These are phyloP conservation scores for Pueraria montana DNA, from an alignment of 306 rosid species.

Conservation along the genomic window DNA sequence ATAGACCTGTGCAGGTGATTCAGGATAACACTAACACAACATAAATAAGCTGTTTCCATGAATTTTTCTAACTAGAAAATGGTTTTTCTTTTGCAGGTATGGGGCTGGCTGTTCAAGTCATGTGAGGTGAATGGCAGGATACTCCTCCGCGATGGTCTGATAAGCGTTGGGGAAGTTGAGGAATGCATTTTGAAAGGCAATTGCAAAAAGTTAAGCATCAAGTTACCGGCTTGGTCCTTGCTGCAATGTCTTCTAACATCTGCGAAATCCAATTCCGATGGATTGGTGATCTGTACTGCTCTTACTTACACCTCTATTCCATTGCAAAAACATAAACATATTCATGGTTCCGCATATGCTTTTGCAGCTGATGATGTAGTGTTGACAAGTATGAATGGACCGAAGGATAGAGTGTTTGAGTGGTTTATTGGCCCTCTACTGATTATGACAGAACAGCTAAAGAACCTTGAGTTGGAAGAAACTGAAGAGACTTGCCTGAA, in stretches of 20 bases:
- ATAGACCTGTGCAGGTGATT: conserved; percentile 68
- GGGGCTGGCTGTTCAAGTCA: conserved; percentile 89
- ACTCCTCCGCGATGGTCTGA: conserved; percentile 66
- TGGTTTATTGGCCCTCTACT: conserved; percentile 87
- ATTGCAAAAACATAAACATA: conserved; percentile 7
- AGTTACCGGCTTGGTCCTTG: conserved; percentile 87
- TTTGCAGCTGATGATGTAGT: conserved; percentile 75
- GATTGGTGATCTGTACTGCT: conserved; percentile 68
- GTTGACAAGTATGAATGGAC: conserved; percentile 70
- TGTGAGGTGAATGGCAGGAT: conserved; percentile 75
- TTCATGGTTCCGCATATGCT: conserved; percentile 38
- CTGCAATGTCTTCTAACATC: conserved; percentile 82
- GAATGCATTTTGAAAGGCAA: conserved; percentile 73
- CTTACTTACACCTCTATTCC: conserved; percentile 25
- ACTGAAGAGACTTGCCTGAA: conserved; percentile 69
- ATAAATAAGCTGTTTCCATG: not conserved
- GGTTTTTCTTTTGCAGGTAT: conserved; percentile 57
- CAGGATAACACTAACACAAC: not conserved
- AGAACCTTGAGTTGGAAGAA: conserved; percentile 62
- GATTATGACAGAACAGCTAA: conserved; percentile 80
- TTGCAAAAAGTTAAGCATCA: conserved; percentile 66
- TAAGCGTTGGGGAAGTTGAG: conserved; percentile 63
- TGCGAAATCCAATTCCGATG: conserved; percentile 69
- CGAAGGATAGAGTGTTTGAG: conserved; percentile 74
- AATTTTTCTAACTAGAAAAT: not conserved